These are phyloP conservation scores for Colletotrichum shisoi DNA, from an alignment of 2,329 filamentous ascomycete genomes.

Conservation along the genomic window DNA sequence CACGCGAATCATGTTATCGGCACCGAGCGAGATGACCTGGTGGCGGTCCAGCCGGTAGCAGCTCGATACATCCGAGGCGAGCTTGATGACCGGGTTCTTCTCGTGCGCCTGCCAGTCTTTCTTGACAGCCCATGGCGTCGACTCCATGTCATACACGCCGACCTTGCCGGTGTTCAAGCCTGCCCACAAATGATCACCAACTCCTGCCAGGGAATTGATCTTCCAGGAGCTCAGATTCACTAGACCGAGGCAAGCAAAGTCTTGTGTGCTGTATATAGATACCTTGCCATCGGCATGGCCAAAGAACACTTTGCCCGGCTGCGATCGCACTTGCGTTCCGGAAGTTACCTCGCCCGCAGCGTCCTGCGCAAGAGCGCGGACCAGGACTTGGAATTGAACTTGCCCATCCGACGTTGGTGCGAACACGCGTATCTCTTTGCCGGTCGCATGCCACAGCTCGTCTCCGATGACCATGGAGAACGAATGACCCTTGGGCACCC, in stretches of 20 bases:
- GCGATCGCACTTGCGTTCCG: slow-evolving; percentile 75
- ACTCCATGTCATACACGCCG: slow-evolving; percentile 86
- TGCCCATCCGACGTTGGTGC: slow-evolving; percentile 74
- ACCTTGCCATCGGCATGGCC: slow-evolving; percentile 94
- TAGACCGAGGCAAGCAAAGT: slow-evolving; percentile 79
- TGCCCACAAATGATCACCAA: slow-evolving; percentile 86
- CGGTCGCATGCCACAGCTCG: slow-evolving; percentile 85
- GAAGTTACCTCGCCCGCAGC: slow-evolving; percentile 87
- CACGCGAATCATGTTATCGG: slow-evolving; percentile 81
- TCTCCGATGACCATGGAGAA: slow-evolving; percentile 89
- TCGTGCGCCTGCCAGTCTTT: slow-evolving; percentile 97
- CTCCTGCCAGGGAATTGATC: slow-evolving; percentile 84
- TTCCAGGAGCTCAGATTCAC: slow-evolving; percentile 93
- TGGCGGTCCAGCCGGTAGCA: slow-evolving; percentile 84
- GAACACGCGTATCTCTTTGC: slow-evolving; percentile 88
- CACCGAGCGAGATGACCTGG: slow-evolving; percentile 86
- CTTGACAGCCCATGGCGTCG: slow-evolving; percentile 84
- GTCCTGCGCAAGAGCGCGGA: slow-evolving; percentile 73
- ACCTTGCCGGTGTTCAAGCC: slow-evolving; percentile 94
- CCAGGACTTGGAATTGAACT: slow-evolving; percentile 76
- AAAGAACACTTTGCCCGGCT: slow-evolving; percentile 83
- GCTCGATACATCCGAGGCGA: slow-evolving; percentile 80
- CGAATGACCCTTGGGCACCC: slow-evolving; percentile 80
- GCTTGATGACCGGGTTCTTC: slow-evolving; percentile 74
- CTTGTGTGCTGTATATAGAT: slow-evolving; percentile 83